These are phyloP conservation scores for Debaryomyces robertsiae DNA, from an alignment of 1,139 yeast genomes.

Conservation along the genomic window DNA sequence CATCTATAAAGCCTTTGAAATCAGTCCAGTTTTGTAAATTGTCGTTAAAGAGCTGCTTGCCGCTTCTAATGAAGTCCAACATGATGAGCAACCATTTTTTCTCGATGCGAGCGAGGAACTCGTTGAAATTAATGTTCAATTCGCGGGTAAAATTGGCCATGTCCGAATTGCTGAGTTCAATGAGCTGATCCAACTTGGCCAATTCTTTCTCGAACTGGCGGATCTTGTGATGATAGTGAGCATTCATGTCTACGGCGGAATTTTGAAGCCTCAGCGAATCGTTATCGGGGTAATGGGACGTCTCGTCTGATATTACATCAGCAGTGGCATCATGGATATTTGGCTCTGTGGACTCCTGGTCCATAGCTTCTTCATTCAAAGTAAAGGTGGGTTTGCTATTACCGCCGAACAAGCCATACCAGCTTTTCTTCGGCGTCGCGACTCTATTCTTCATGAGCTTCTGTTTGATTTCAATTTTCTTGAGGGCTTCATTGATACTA, in stretches of 20 bases:
- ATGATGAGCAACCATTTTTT: conserved; percentile 44
- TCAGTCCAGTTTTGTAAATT: conserved; percentile 44
- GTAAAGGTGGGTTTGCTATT: conserved; percentile 14
- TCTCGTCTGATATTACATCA: not conserved
- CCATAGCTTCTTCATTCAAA: not conserved
- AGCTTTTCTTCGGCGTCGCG: conserved; percentile 33
- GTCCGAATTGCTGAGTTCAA: conserved; percentile 40
- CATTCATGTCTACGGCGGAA: conserved; percentile 10
- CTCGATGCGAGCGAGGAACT: conserved; percentile 38
- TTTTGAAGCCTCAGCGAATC: conserved; percentile 1
- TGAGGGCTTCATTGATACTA: conserved; percentile 41
- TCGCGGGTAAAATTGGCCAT: conserved; percentile 38
- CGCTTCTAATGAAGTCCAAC: conserved; percentile 40
- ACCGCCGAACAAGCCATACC: conserved; percentile 54
- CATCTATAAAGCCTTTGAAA: conserved; percentile 26
- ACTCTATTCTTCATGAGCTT: conserved; percentile 20
- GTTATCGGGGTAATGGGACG: conserved; percentile 1
- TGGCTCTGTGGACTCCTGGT: not conserved
- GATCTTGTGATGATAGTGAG: conserved; percentile 31
- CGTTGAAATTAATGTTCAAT: conserved; percentile 33
- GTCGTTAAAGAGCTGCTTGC: conserved; percentile 41
- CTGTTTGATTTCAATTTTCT: conserved; percentile 29
- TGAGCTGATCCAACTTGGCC: conserved; percentile 44
- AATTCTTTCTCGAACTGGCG: conserved; percentile 45
- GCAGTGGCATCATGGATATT: not conserved